Conservation (phyloP, 805 yeast species). For the Pichia occidentalis region DNA sequence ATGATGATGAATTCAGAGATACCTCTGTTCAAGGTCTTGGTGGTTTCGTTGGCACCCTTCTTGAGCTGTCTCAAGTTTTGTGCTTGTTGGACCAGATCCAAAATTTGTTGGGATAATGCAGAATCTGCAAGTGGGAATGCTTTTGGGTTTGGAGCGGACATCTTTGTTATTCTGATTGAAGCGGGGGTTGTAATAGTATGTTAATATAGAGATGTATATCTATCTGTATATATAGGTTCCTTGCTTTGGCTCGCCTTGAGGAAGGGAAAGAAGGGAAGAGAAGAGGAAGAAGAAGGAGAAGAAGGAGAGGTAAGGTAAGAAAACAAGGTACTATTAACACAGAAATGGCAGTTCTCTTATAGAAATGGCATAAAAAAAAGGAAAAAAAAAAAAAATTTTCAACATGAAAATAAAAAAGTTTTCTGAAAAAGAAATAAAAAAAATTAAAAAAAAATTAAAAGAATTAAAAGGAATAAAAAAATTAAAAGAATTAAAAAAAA, state of each 20-base stretch:
- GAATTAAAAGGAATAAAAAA: too few species aligned
- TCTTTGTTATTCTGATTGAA: slow-evolving; percentile 27
- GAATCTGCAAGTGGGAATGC: slow-evolving; percentile 99
- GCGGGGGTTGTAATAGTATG: too few species aligned
- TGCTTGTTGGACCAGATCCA: slow-evolving; percentile 97
- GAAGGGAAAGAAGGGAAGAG: slow-evolving; percentile 1
- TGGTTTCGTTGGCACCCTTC: slow-evolving; percentile 99
- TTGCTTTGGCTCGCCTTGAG: slow-evolving; percentile 44
- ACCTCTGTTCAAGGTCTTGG: slow-evolving; percentile 99
- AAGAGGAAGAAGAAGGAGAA: neutral
- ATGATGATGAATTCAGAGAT: slow-evolving; percentile 97
- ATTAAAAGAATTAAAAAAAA: too few species aligned
- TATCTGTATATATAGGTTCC: too few species aligned
- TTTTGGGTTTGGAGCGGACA: slow-evolving; percentile 92
- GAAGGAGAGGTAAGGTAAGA: neutral
- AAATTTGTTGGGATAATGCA: slow-evolving; percentile 89
- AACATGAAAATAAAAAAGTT: too few species aligned
- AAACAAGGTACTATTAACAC: neutral
- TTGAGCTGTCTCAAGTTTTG: slow-evolving; percentile 96
- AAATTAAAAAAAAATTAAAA: too few species aligned
- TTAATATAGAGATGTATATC: too few species aligned
- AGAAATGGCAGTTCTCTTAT: slow-evolving; percentile 1
- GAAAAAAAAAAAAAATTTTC: slow-evolving; percentile 3
- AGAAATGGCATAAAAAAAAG: neutral
- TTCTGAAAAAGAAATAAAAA: too few species aligned